A percentile compares a stretch with the other conserved stretches of the same genome.
Conservation (phyloP, 306 rosid genomes). For the Ziziphus jujuba region DNA sequence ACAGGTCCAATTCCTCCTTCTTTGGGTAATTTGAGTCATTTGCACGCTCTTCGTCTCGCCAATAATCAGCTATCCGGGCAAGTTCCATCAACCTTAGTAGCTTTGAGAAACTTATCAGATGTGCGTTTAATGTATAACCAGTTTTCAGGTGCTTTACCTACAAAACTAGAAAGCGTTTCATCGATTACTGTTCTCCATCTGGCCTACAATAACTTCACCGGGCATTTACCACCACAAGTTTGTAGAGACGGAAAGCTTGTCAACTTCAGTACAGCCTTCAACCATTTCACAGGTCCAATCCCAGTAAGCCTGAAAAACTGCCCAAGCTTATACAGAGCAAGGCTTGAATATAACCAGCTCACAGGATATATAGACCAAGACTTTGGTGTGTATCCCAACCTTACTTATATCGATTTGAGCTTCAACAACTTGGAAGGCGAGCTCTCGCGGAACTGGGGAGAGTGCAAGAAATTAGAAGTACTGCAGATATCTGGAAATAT, state of each 20-base stretch:
- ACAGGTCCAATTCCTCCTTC: conserved; percentile 44
- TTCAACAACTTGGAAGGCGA: conserved; percentile 38
- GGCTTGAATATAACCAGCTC: conserved; percentile 43
- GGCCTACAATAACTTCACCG: conserved; percentile 49
- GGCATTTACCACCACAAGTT: conserved; percentile 50
- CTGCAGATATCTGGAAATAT: conserved; percentile 40
- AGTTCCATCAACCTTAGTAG: conserved; percentile 41
- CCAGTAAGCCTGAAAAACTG: conserved; percentile 48
- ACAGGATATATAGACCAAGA: no score
- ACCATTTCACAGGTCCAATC: conserved; percentile 50
- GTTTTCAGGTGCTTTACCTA: conserved; percentile 45
- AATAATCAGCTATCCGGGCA: conserved; percentile 34
- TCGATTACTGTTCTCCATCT: conserved; percentile 43
- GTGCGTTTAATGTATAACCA: conserved; percentile 31
- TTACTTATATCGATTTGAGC: conserved; percentile 53
- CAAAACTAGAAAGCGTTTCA: conserved; percentile 46
- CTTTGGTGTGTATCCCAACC: conserved; percentile 57
- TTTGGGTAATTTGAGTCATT: conserved; percentile 43
- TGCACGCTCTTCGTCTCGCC: conserved; percentile 30
- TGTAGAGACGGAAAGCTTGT: conserved; percentile 47
- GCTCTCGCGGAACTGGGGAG: conserved; percentile 48
- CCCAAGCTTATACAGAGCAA: conserved; percentile 37
- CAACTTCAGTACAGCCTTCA: conserved; percentile 43
- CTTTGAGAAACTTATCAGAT: conserved; percentile 36
- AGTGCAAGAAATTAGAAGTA: conserved; percentile 33